These are phyloP conservation scores for Verticillium nubilum DNA, from an alignment of 2,329 filamentous ascomycete genomes.

Conservation along the genomic window DNA sequence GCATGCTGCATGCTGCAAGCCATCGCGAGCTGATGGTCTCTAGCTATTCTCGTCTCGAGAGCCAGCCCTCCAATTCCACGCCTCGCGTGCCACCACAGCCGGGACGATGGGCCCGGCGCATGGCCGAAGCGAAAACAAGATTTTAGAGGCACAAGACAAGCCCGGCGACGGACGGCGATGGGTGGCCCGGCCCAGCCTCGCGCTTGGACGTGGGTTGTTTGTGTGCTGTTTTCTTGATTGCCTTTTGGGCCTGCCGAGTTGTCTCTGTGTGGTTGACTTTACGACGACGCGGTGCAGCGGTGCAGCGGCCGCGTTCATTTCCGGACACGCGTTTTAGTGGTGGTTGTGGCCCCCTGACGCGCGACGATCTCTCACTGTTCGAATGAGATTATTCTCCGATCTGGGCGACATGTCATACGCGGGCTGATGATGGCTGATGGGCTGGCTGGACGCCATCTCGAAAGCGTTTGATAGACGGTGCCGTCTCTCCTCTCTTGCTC, in stretches of 20 bases:
- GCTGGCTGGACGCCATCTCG: background rate
- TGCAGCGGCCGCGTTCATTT: background rate
- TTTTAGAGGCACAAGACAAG: background rate
- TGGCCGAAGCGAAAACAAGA: background rate
- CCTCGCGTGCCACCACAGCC: background rate
- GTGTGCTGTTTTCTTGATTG: too few relatives aligned
- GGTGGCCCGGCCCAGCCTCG: background rate
- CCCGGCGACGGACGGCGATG: too few relatives aligned
- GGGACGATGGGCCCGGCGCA: background rate
- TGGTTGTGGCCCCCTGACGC: background rate
- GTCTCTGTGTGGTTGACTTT: background rate
- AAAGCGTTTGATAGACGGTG: background rate
- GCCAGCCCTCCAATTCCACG: background rate
- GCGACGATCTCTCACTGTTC: background rate
- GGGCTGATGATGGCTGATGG: background rate
- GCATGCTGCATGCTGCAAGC: background rate
- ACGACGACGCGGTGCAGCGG: too few relatives aligned
- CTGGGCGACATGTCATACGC: background rate
- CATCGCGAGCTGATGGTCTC: background rate
- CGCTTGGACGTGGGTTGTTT: background rate
- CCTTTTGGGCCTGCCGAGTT: too few relatives aligned
- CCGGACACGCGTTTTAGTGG: background rate
- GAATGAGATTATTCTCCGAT: background rate
- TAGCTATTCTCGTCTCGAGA: too few relatives aligned
- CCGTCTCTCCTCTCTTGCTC: too few relatives aligned